Conservation (phyloP, 2,329 filamentous ascomycete species). For the Neonectria ditissima region DNA sequence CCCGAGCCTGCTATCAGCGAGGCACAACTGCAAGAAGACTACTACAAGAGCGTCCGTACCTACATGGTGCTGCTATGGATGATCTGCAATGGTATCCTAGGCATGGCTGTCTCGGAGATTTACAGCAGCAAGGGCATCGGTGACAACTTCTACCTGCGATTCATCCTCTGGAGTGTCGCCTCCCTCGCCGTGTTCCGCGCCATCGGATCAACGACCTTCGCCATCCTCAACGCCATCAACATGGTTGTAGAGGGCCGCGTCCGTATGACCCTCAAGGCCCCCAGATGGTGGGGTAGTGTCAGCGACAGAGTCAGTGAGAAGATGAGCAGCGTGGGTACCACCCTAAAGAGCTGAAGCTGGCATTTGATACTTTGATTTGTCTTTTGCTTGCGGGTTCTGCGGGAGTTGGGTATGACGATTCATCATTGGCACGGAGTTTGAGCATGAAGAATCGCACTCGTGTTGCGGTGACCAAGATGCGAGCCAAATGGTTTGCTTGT, state of each 20-base stretch:
- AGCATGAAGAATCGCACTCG: slow-evolving; percentile 3
- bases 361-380: slow-evolving; percentile 20
- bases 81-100: slow-evolving; percentile 89
- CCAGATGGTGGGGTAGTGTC: slow-evolving; percentile 61
- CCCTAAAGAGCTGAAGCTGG: slow-evolving; percentile 50
- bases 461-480: slow-evolving; percentile 11
- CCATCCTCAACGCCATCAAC: slow-evolving; percentile 85
- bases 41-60: slow-evolving; percentile 95
- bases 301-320: slow-evolving; percentile 60
- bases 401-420: slow-evolving; percentile 12
- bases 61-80: slow-evolving; percentile 99
- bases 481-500: not conserved
- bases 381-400: slow-evolving; percentile 10
- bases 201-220: slow-evolving; percentile 83
- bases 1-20: slow-evolving; percentile 72
- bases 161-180: slow-evolving; percentile 94
- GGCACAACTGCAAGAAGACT: slow-evolving; percentile 93
- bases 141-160: slow-evolving; percentile 89
- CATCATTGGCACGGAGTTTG: slow-evolving; percentile 7
- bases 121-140: slow-evolving; percentile 79
- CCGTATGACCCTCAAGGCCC: slow-evolving; percentile 66
- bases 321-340: slow-evolving; percentile 63
- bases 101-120: slow-evolving; percentile 91
- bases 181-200: slow-evolving; percentile 88
- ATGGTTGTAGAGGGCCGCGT: slow-evolving; percentile 88